A percentile compares a stretch with the other conserved stretches of the same genome.
Evolutionary conservation across 2,329 filamentous ascomycete species (phyloP).

Genomic region (Ceratocystis cubensis): DNA sequence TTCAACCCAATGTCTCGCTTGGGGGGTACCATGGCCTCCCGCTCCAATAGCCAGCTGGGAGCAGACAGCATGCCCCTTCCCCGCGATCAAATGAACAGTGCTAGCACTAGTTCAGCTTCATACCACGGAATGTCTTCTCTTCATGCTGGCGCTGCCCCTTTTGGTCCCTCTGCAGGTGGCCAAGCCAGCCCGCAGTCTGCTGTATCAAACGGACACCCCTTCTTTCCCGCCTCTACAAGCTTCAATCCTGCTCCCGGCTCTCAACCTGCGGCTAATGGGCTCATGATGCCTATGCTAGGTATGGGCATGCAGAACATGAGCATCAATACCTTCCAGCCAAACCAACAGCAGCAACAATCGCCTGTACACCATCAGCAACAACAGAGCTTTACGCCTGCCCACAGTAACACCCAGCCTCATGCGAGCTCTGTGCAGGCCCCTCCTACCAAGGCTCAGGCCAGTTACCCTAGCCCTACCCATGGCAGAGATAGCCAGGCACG

Average conservation of each 20-base stretch:
- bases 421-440: constrained; percentile 8
- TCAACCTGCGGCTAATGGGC: constrained; percentile 12
- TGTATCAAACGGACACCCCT: constrained; percentile 26
- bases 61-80: constrained; percentile 9
- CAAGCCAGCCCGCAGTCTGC: constrained; percentile 17
- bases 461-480: constrained; percentile 29
- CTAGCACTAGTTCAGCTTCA: constrained; percentile 26
- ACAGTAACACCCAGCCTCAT: not conserved
- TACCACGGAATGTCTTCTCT: constrained; percentile 31
- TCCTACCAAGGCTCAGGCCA: not conserved
- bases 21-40: constrained; percentile 14
- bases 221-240: constrained; percentile 26
- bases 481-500: constrained; percentile 64
- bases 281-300: constrained; percentile 46
- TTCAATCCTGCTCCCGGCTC: constrained; percentile 26
- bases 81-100: constrained; percentile 9
- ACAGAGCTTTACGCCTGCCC: constrained; percentile 7
- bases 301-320: constrained; percentile 44
- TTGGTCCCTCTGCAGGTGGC: constrained; percentile 46
- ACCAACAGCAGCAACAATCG: constrained; percentile 3
- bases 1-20: constrained; percentile 19
- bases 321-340: constrained; percentile 34
- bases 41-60: constrained; percentile 14
- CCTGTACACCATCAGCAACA: constrained; percentile 23
- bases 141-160: constrained; percentile 67